Conservation (phyloP, 2,329 filamentous ascomycete species). For the Fusarium sp. region DNA sequence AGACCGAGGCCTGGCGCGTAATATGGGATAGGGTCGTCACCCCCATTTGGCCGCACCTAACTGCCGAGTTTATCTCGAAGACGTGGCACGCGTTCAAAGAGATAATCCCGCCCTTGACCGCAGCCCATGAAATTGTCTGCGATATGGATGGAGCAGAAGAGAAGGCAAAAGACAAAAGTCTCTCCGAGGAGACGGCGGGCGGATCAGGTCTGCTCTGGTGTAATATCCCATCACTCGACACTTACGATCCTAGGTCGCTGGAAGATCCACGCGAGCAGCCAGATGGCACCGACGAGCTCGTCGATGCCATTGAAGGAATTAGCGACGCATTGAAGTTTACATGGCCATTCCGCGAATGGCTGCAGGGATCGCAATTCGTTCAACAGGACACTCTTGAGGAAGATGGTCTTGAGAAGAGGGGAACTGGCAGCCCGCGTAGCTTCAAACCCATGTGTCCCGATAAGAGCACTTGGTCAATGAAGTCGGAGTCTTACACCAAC, state of each 20-base stretch:
- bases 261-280: conserved; percentile 7
- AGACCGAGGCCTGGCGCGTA: not conserved
- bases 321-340: not conserved
- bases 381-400: not conserved
- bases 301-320: not conserved
- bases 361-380: not conserved
- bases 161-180: not conserved
- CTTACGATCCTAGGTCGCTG: conserved; percentile 11
- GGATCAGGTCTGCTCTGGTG: not conserved
- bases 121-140: not conserved
- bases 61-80: not conserved
- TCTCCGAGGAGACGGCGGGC: not conserved
- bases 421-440: not conserved
- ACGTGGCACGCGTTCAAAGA: not conserved
- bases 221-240: conserved; percentile 10
- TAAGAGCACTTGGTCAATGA: not conserved
- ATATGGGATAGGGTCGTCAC: not conserved
- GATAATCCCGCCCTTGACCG: not conserved
- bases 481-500: not conserved
- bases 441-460: not conserved
- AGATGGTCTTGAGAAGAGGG: conserved; percentile 1
- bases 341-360: not conserved
- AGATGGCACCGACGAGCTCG: not conserved
- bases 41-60: not conserved
- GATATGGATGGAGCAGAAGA: not conserved